phyloP scores from a whole-genome alignment of 2,329 filamentous ascomycete species.

The Hypocreales sp. region DNA sequence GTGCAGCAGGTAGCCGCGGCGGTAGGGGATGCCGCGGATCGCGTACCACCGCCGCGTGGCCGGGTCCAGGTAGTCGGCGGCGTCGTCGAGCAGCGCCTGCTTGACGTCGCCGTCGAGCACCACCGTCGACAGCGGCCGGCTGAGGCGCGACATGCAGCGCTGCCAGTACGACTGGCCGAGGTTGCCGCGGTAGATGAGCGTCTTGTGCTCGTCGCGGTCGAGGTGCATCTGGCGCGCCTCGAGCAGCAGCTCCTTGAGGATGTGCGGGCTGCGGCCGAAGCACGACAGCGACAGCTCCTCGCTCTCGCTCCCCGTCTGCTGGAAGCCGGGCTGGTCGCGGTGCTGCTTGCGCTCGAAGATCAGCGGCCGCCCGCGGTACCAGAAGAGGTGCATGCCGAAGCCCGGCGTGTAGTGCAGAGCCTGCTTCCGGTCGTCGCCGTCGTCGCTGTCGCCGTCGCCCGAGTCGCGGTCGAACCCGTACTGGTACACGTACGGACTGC shows the following conservation, averaged over 20 bases:
- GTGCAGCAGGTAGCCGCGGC: conserved; percentile 68
- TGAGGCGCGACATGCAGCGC: conserved; percentile 43
- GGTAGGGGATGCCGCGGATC: conserved; percentile 71
- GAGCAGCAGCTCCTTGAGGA: conserved; percentile 45
- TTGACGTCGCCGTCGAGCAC: conserved; percentile 48
- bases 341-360: conserved; percentile 38
- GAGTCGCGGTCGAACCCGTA: conserved; percentile 29
- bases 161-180: conserved; percentile 38
- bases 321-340: conserved; percentile 22
- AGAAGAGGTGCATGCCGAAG: conserved; percentile 53
- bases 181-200: conserved; percentile 48
- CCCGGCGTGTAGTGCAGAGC: conserved; percentile 48
- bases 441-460: conserved; percentile 14
- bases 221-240: conserved; percentile 41
- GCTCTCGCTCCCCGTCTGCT: conserved; percentile 30
- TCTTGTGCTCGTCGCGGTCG: conserved; percentile 44
- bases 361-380: conserved; percentile 43
- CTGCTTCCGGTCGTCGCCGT: conserved; percentile 28
- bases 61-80: conserved; percentile 47
- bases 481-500: conserved; percentile 31
- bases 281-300: conserved; percentile 46
- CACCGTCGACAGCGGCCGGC: conserved; percentile 48
- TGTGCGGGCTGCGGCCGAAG: conserved; percentile 42
- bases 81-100: conserved; percentile 41
- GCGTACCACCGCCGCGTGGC: conserved; percentile 63